Percentiles rank a stretch among this genome's conserved stretches.
phyloP scores from a whole-genome alignment of 306 rosid genomes.

The Oxytropis ochrocephala region DNA sequence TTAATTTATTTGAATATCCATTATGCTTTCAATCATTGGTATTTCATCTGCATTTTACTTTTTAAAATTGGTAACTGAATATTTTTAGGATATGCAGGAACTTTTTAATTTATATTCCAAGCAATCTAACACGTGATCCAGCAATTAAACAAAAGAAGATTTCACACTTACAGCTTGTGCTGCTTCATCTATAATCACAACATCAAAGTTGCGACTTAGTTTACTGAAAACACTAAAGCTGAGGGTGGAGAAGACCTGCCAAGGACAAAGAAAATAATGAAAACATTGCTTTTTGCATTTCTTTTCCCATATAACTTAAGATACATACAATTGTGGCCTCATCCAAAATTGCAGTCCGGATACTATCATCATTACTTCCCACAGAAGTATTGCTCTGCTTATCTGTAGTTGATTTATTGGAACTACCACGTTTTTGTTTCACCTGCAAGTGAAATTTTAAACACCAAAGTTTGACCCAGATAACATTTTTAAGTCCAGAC shows the following conservation, averaged over 20 bases:
- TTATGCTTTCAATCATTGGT: too few relatives aligned
- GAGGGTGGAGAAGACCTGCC: slow-evolving; percentile 94
- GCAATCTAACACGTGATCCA: slow-evolving; percentile 10
- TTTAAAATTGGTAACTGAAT: neutral
- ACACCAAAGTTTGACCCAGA: slow-evolving; percentile 15
- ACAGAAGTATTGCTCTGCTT: slow-evolving; percentile 56
- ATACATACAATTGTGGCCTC: slow-evolving; percentile 80
- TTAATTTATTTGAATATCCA: too few relatives aligned
- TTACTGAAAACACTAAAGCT: slow-evolving; percentile 82
- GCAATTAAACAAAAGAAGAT: slow-evolving; percentile 1
- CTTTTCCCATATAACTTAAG: neutral
- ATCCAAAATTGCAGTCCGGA: slow-evolving; percentile 70
- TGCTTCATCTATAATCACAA: slow-evolving; percentile 95
- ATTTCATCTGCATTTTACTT: too few relatives aligned
- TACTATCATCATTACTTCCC: slow-evolving; percentile 56
- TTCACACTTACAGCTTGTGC: slow-evolving; percentile 88
- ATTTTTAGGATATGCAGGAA: neutral
- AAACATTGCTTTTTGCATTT: neutral
- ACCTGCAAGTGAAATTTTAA: slow-evolving; percentile 44
- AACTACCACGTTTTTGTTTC: slow-evolving; percentile 42
- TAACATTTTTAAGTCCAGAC: neutral
- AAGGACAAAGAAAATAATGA: slow-evolving; percentile 25
- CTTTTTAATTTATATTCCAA: slow-evolving; percentile 7
- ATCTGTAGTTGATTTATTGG: slow-evolving; percentile 42
- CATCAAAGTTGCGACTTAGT: slow-evolving; percentile 80